phyloP scores from a whole-genome alignment of 345 rosid species.

The Heritiera littoralis region DNA sequence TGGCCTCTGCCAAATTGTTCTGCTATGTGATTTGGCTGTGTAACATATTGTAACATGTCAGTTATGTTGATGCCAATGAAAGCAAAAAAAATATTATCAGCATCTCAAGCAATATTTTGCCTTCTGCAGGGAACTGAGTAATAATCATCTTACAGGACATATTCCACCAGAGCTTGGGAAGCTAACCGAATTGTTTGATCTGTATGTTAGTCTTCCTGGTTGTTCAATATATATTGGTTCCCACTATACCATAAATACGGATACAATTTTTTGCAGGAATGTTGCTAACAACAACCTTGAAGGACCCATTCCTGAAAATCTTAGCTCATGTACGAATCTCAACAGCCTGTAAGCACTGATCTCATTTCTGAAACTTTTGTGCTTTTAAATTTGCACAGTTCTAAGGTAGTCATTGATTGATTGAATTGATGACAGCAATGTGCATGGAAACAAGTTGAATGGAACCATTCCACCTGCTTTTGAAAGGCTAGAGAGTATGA shows the following conservation, averaged over 20 bases:
- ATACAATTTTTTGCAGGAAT: slow-evolving; percentile 50
- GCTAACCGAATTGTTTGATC: slow-evolving; percentile 89
- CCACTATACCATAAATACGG: background rate
- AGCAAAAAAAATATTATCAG: background rate
- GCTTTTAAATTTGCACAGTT: background rate
- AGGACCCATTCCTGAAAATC: slow-evolving; percentile 84
- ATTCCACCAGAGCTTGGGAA: slow-evolving; percentile 95
- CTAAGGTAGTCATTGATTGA: slow-evolving; percentile 11
- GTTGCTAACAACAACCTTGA: slow-evolving; percentile 78
- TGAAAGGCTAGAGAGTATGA: slow-evolving; percentile 87
- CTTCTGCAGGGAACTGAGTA: slow-evolving; percentile 78
- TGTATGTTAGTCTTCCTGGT: slow-evolving; percentile 50
- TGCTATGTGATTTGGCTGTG: background rate
- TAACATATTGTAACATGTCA: background rate
- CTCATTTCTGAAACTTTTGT: background rate
- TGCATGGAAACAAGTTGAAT: slow-evolving; percentile 75
- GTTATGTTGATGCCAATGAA: background rate
- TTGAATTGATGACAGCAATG: slow-evolving; percentile 55
- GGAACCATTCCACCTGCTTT: slow-evolving; percentile 79
- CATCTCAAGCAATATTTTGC: slow-evolving; percentile 18
- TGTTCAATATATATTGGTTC: background rate
- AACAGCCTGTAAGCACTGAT: slow-evolving; percentile 71
- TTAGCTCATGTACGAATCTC: slow-evolving; percentile 87
- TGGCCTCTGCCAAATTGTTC: background rate
- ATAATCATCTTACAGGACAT: slow-evolving; percentile 68